These are phyloP conservation scores for Colletotrichum aenigma DNA, from an alignment of 2,329 filamentous ascomycete species.

Conservation along the genomic window DNA sequence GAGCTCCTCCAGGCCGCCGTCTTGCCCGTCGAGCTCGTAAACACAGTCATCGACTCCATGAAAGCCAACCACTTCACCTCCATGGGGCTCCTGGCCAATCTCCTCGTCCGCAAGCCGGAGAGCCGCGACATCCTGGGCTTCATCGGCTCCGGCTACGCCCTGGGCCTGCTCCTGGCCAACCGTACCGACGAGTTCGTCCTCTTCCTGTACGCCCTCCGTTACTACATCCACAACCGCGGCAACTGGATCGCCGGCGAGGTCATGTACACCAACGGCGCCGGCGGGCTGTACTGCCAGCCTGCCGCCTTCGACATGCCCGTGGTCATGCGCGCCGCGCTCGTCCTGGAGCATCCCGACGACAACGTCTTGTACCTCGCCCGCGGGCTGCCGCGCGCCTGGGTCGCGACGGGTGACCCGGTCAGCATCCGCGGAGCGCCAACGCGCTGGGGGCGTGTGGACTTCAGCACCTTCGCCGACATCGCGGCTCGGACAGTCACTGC, in stretches of 20 bases:
- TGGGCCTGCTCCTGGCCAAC: background rate
- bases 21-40: rapidly evolving
- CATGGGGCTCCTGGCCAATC: rapidly evolving
- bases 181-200: background rate
- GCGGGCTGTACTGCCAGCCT: background rate
- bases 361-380: background rate
- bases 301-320: background rate
- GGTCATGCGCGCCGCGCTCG: background rate
- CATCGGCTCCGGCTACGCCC: background rate
- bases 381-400: background rate
- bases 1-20: too few species aligned
- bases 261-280: background rate
- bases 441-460: background rate
- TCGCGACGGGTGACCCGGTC: background rate
- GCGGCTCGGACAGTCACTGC: background rate
- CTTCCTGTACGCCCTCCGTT: background rate
- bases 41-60: background rate
- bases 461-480: rapidly evolving
- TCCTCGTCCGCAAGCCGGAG: too few species aligned
- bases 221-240: background rate
- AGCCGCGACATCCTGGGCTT: background rate
- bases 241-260: background rate
- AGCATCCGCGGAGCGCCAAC: background rate
- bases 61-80: background rate
- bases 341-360: background rate